A percentile compares a stretch with the other conserved stretches of the same genome.
Conservation (phyloP, 225 moss, liverwort and hornwort genomes). For the Climacium dendroides region DNA sequence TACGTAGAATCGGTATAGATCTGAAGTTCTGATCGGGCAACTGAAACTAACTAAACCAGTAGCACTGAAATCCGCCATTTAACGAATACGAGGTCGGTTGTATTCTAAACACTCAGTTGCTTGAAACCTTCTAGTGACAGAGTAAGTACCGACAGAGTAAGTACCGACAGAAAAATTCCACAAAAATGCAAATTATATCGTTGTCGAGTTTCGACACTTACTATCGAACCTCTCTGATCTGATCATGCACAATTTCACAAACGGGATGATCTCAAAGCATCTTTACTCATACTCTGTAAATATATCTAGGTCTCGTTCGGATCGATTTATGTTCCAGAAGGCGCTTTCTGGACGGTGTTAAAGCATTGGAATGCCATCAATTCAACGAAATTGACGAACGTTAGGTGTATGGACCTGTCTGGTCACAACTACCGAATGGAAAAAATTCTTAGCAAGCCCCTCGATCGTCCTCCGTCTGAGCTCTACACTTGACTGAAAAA, state of each 20-base stretch:
- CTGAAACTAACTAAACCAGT: neutral
- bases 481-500: too few relatives aligned
- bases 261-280: neutral
- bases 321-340: too few relatives aligned
- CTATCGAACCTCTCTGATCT: neutral
- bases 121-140: neutral
- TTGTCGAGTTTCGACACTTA: neutral
- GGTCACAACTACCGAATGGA: too few relatives aligned
- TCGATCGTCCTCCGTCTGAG: too few relatives aligned
- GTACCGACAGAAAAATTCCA: neutral
- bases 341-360: too few relatives aligned
- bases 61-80: neutral
- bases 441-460: too few relatives aligned
- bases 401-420: too few relatives aligned
- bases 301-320: too few relatives aligned
- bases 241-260: neutral
- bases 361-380: too few relatives aligned
- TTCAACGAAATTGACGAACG: too few relatives aligned
- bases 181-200: neutral
- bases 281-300: too few relatives aligned
- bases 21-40: neutral
- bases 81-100: neutral
- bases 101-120: neutral
- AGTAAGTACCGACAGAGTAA: neutral
- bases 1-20: neutral